These are phyloP conservation scores for Neoarthrinium moseri DNA, from an alignment of 2,329 filamentous ascomycete genomes.

Conservation along the genomic window DNA sequence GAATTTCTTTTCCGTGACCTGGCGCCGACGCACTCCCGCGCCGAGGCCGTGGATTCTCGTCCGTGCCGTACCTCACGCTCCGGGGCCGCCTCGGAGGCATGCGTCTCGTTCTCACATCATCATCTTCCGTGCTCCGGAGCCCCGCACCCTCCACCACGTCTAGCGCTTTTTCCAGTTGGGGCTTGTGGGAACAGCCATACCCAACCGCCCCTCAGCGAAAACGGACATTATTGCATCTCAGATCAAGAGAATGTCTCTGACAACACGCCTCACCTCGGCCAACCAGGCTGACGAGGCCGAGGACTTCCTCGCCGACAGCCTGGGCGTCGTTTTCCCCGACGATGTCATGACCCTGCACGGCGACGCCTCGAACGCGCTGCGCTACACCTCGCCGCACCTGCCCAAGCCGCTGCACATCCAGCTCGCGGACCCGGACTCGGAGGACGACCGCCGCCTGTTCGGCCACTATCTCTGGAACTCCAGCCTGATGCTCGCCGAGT, in stretches of 20 bases:
- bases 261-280: constrained; percentile 40
- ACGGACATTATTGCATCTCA: too few relatives aligned
- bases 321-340: constrained; percentile 66
- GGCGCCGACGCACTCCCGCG: too few relatives aligned
- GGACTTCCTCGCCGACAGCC: constrained; percentile 57
- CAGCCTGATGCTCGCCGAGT: constrained; percentile 52
- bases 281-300: constrained; percentile 45
- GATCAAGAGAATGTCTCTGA: constrained; percentile 56
- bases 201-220: too few relatives aligned
- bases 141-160: too few relatives aligned
- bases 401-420: constrained; percentile 42
- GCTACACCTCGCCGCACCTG: constrained; percentile 56
- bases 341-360: constrained; percentile 67
- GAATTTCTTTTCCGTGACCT: too few relatives aligned
- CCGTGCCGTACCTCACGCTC: too few relatives aligned
- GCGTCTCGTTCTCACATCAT: too few relatives aligned
- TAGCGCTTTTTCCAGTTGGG: too few relatives aligned
- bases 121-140: too few relatives aligned
- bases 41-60: too few relatives aligned
- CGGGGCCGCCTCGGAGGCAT: too few relatives aligned
- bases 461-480: constrained; percentile 76
- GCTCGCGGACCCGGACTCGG: constrained; percentile 46
- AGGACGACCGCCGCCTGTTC: constrained; percentile 60
- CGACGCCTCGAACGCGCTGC: constrained; percentile 54
- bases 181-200: too few relatives aligned